Evolutionary conservation across 768 basidiomycete genomes (phyloP).

Genomic region (Psilocybe azurescens): DNA sequence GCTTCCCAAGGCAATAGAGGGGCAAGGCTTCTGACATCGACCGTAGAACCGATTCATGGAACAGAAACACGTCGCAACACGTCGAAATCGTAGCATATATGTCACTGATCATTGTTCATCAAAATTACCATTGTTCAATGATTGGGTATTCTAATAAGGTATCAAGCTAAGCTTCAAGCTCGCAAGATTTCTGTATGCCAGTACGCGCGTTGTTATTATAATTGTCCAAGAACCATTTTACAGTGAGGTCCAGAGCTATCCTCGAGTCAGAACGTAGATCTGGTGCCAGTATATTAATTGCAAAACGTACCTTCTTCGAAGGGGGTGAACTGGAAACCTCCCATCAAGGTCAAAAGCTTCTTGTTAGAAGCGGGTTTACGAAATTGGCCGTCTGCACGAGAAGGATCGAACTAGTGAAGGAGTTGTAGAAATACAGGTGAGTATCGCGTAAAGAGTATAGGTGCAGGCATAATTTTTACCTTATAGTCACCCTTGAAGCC

Average conservation of each 20-base stretch:
- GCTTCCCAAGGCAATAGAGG: neutral
- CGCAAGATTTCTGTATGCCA: constrained; percentile 30
- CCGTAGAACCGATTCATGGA: neutral
- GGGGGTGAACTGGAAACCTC: constrained; percentile 89
- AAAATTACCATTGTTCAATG: neutral
- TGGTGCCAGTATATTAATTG: neutral
- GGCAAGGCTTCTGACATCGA: neutral
- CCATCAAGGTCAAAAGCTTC: constrained; percentile 79
- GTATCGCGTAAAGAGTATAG: constrained; percentile 1
- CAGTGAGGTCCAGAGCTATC: constrained; percentile 75
- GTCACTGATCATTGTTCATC: neutral
- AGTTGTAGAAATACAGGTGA: constrained; percentile 52
- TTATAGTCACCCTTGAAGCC: constrained; percentile 79
- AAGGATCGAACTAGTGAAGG: constrained; percentile 76
- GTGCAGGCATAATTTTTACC: constrained; percentile 38
- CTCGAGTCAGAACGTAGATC: constrained; percentile 8
- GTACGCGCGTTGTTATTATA: constrained; percentile 69
- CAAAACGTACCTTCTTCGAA: constrained; percentile 72
- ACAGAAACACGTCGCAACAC: neutral
- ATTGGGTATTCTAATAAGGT: neutral
- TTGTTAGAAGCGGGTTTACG: constrained; percentile 95
- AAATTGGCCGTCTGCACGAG: constrained; percentile 91
- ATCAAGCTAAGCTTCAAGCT: neutral
- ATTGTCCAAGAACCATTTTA: constrained; percentile 89
- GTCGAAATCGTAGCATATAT: neutral